Evolutionary conservation across 2,329 filamentous ascomycete genomes (phyloP), one percentile per base, ranked within the genome.

Genomic region (Aspergillus luchuensis): DNA sequence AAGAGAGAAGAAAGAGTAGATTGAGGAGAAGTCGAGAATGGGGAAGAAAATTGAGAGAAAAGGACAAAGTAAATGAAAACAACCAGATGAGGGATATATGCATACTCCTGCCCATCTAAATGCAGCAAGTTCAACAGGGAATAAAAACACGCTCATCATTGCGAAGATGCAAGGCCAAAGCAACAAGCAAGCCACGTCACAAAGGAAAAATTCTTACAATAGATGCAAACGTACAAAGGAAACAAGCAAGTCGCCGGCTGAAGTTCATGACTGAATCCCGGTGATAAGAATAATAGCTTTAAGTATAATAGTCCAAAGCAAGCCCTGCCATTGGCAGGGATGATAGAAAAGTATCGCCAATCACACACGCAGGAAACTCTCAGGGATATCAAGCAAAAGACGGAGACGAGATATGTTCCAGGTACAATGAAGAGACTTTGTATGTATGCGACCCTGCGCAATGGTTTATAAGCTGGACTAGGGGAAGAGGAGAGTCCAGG

Each of bases 31-130:
- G 33, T 36, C 33, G 33, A 36, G 11, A 13, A 36, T 5, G 33
- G 33, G 33, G 33, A 10, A 11, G 33, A 5, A 45, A 57, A 47
- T 19, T 5, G 39, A 52, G 48, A 53, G 48, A 41, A 57, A 60
- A 62, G 53, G 39, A 61, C 62, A 58, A 63, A 47, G 61, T 60
- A 63, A 64, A 60, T 45, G 60, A 65, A 60, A 59, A 61, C 33
- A 36, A 52, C 56, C 66, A 62, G 64, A 63, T 62, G 59, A 69
- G 61, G 65, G 63, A 67, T 61, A 67, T 67, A 70, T 70, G 64
- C 63, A 65, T 66, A 66, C 66, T 68, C 67, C 66, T 61, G 67
- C 65, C 65, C 60, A 69, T 70, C 66, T 71, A 71, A 70, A 71
- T 73, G 68, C 68, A 70, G 60, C 59, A 66, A 66, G 57, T 58